Base-by-base conservation (phyloP, 208 protist species). In the Acanthamoeba royreba region DNA sequence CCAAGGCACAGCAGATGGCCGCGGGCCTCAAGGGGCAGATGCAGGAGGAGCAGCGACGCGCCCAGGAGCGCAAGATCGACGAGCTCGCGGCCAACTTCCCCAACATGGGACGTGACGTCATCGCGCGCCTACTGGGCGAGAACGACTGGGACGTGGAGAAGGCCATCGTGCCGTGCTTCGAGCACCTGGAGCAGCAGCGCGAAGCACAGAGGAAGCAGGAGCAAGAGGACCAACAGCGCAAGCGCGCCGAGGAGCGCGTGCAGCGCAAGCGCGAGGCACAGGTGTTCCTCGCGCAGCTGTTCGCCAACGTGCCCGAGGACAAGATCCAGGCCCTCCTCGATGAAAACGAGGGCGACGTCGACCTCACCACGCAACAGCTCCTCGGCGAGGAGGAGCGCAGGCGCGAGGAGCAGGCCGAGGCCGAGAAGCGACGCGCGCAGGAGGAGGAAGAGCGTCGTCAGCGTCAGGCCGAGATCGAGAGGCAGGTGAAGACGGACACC, bases 141-240 rank as follows among this genome's bases (percentile, higher is more conserved):
- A 90, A 90, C 42, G 83, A 90, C n/a, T 90, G 83, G 83, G 83
- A 90, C 38, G 45, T 66, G 52, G 83, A 90, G 31, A 55, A 46
- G 49, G 83, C 83, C 52, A 90, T 90, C 47, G 0, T 90, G 22
- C 83, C 83, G 15, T 46, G 31, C 53, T 90, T 90, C 52, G 83
- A 55, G 45, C 15, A 22, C 33, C 38, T 33, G 22, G 83, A 90
- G 83, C 55, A 90, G 42, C 47, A 90, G 52, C 55, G 83, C 17
- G 38, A 90, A 35, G 42, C 42, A 13, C 38, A 43, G 13, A n/a
- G 35, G 28, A n/a, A 90, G 25, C 35, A 90, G 83, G 83, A 55
- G 22, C 53, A 19, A 11, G 42, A 90, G 38, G 74, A 86, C 40
- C 74, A 86, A 42, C 19, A 35, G 0, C 31, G 31, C 61, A 72